Percentiles rank a stretch among this genome's conserved stretches.
Conservation (phyloP, 352 stramenopile species). For the Phytophthora pinifolia region DNA sequence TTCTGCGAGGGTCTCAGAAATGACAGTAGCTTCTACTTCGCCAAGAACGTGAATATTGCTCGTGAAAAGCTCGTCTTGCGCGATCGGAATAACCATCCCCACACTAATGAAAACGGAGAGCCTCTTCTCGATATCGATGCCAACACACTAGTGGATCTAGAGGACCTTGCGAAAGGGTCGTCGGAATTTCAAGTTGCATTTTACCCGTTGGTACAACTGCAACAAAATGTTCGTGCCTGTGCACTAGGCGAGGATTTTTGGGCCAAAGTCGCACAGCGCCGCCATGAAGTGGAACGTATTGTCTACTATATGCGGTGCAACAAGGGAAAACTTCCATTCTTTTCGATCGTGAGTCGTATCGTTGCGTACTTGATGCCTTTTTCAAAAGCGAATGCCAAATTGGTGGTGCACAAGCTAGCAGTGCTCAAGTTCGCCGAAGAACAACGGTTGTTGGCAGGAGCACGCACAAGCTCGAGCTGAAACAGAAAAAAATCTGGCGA, state of each 20-base stretch:
- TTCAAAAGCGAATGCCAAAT: slow-evolving; percentile 17
- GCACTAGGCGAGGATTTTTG: slow-evolving; percentile 8
- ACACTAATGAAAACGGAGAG: no score
- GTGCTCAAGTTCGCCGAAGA: slow-evolving; percentile 24
- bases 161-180: no score
- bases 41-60: slow-evolving; percentile 59
- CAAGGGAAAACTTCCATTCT: slow-evolving; percentile 40
- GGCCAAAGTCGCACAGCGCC: slow-evolving; percentile 28
- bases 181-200: no score
- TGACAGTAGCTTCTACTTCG: slow-evolving; percentile 63
- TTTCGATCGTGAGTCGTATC: slow-evolving; percentile 33
- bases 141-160: no score
- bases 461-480: no score
- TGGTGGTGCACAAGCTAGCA: slow-evolving; percentile 5
- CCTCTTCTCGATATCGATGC: no score
- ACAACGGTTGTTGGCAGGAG: slow-evolving; percentile 13
- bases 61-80: no score
- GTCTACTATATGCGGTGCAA: slow-evolving; percentile 60
- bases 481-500: no score
- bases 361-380: slow-evolving; percentile 35
- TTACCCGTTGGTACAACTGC: no score
- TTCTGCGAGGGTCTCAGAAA: slow-evolving; percentile 64
- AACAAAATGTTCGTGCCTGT: no score
- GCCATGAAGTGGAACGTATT: slow-evolving; percentile 38
- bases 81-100: no score